Conservation (phyloP, 2,329 filamentous ascomycete genomes). For the Talaromyces amestolkiae region DNA sequence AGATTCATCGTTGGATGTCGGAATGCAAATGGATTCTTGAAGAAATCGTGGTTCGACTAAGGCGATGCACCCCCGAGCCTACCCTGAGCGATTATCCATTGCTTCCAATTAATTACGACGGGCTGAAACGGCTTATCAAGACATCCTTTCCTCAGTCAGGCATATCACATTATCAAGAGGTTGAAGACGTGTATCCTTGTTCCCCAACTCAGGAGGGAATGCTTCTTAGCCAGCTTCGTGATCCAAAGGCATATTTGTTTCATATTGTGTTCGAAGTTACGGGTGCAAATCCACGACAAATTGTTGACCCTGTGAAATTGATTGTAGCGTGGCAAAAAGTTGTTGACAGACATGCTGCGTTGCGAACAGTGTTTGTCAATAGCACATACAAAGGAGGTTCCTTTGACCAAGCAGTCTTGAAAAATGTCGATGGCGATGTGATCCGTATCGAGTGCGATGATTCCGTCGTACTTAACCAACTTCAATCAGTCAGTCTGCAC, state of each 20-base stretch:
- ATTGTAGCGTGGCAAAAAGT: slow-evolving; percentile 17
- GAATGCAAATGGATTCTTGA: slow-evolving; percentile 37
- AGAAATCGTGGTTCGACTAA: slow-evolving; percentile 29
- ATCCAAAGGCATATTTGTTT: slow-evolving; percentile 40
- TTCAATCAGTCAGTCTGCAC: slow-evolving; percentile 12
- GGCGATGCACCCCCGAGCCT: slow-evolving; percentile 25
- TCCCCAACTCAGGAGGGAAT: slow-evolving; percentile 43
- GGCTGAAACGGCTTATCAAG: slow-evolving; percentile 38
- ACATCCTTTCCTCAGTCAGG: slow-evolving; percentile 40
- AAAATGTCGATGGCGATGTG: slow-evolving; percentile 26
- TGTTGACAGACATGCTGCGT: slow-evolving; percentile 13
- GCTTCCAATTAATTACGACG: slow-evolving; percentile 44
- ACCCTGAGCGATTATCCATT: slow-evolving; percentile 49
- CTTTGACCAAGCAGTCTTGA: slow-evolving; percentile 40
- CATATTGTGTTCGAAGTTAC: slow-evolving; percentile 39
- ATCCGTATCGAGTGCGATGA: slow-evolving; percentile 33
- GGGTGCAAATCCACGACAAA: slow-evolving; percentile 22
- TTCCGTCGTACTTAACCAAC: slow-evolving; percentile 21
- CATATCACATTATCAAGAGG: slow-evolving; percentile 25
- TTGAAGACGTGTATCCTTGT: slow-evolving; percentile 45
- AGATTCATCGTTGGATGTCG: slow-evolving; percentile 45
- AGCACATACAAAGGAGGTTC: slow-evolving; percentile 34
- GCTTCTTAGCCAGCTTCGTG: slow-evolving; percentile 45
- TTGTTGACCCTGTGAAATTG: slow-evolving; percentile 32
- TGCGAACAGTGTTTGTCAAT: slow-evolving; percentile 31